phyloP scores from a whole-genome alignment of 495 filamentous ascomycete species.

The Letharia lupina region DNA sequence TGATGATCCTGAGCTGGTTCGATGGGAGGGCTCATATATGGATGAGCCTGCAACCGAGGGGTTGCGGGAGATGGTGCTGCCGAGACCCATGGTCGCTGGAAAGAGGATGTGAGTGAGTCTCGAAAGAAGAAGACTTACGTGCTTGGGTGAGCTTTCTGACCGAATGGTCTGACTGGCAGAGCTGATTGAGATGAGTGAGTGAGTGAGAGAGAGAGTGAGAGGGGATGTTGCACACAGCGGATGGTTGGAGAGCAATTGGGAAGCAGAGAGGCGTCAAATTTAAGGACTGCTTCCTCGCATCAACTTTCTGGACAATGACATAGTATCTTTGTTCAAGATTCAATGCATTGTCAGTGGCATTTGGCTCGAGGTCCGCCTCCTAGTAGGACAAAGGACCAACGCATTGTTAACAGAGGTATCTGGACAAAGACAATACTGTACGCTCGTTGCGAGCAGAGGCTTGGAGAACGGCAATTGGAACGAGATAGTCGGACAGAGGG shows the following conservation, averaged over 20 bases:
- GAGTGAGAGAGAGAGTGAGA: not conserved
- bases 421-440: not conserved
- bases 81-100: constrained; percentile 1
- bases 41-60: not conserved
- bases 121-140: not conserved
- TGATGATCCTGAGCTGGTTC: not conserved
- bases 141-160: too few relatives aligned
- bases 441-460: not conserved
- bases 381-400: not conserved
- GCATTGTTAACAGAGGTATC: not conserved
- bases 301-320: not conserved
- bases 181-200: not conserved
- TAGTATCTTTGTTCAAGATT: not conserved
- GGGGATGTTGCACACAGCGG: not conserved
- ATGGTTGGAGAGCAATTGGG: not conserved
- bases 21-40: not conserved
- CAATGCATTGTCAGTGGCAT: not conserved
- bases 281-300: not conserved
- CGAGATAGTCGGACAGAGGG: not conserved
- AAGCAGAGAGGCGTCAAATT: not conserved
- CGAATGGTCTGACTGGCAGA: not conserved
- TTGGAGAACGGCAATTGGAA: not conserved
- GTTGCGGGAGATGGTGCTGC: not conserved
- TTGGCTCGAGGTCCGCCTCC: not conserved
- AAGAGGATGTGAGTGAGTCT: not conserved